A percentile compares a stretch with the other conserved stretches of the same genome.
Conservation (phyloP, 768 basidiomycete species). For the Mycena albidolilacea region DNA sequence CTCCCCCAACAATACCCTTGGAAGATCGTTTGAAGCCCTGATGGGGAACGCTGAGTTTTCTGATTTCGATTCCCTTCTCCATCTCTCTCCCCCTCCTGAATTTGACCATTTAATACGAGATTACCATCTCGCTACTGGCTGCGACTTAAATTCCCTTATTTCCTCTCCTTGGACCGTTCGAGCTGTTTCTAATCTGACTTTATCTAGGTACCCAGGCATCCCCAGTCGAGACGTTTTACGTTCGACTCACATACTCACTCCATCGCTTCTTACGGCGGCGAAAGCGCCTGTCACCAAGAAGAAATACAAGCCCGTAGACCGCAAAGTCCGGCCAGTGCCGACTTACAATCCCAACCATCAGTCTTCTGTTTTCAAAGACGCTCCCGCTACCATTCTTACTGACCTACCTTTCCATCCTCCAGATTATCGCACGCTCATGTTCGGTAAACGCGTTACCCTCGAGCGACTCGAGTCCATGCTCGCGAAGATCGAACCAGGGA, state of each 20-base stretch:
- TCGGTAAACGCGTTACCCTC: slow-evolving; percentile 19
- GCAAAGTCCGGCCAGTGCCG: slow-evolving; percentile 22
- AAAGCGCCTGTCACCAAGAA: neutral
- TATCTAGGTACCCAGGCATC: neutral
- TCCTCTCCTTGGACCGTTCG: slow-evolving; percentile 29
- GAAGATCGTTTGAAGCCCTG: slow-evolving; percentile 38
- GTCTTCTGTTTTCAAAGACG: slow-evolving; percentile 30
- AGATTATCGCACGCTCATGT: slow-evolving; percentile 21
- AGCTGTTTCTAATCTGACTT: neutral
- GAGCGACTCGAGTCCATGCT: slow-evolving; percentile 40
- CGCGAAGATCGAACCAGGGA: slow-evolving; percentile 27
- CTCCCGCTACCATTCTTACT: slow-evolving; percentile 1
- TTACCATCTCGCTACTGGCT: neutral
- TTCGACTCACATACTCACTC: too few relatives aligned
- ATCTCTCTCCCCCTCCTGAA: neutral
- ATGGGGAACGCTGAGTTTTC: slow-evolving; percentile 39
- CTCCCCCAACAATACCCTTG: slow-evolving; percentile 31
- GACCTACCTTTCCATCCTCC: slow-evolving; percentile 33
- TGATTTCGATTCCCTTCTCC: slow-evolving; percentile 37
- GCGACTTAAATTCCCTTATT: neutral
- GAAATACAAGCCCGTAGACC: slow-evolving; percentile 22
- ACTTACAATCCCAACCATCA: neutral
- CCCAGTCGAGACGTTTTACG: too few relatives aligned
- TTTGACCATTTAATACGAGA: neutral
- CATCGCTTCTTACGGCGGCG: neutral